Conservation (phyloP, 108 stramenopile species). For the Schizochytrium sp. region DNA sequence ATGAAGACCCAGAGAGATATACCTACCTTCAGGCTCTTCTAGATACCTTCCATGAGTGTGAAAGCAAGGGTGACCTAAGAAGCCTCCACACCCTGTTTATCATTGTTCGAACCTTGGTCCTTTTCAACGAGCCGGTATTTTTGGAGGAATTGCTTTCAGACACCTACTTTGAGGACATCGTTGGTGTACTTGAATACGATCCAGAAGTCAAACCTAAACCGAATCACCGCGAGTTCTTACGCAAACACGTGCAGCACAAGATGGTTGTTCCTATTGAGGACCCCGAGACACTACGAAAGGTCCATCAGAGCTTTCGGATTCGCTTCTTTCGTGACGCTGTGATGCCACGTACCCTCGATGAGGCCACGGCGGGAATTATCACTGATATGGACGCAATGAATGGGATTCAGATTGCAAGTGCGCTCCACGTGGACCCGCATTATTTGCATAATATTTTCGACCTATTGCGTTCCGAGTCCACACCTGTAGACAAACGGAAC, state of each 20-base stretch:
- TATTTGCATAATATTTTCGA: conserved; percentile 32
- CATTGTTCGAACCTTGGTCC: conserved; percentile 15
- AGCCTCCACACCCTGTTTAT: neutral
- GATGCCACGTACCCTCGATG: conserved; percentile 59
- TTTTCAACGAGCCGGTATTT: conserved; percentile 46
- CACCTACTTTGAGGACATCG: conserved; percentile 64
- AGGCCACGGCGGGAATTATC: neutral
- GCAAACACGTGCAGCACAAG: conserved; percentile 54
- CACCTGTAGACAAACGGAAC: neutral
- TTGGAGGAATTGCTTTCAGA: conserved; percentile 65
- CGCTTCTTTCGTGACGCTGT: conserved; percentile 68
- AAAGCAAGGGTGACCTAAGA: conserved; percentile 12
- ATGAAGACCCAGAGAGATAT: neutral
- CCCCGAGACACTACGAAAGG: conserved; percentile 63
- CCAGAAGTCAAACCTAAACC: conserved; percentile 66
- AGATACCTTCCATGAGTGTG: conserved; percentile 64
- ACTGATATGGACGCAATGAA: conserved; percentile 33
- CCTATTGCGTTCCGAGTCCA: neutral
- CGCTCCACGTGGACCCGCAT: neutral
- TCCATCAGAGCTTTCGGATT: conserved; percentile 74
- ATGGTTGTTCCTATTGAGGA: conserved; percentile 70
- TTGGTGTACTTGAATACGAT: conserved; percentile 74
- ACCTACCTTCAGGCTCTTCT: conserved; percentile 62
- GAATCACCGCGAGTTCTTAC: conserved; percentile 64
- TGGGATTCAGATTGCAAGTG: conserved; percentile 22